Conservation (phyloP, 208 protist species). For the Leishmania lainsoni region DNA sequence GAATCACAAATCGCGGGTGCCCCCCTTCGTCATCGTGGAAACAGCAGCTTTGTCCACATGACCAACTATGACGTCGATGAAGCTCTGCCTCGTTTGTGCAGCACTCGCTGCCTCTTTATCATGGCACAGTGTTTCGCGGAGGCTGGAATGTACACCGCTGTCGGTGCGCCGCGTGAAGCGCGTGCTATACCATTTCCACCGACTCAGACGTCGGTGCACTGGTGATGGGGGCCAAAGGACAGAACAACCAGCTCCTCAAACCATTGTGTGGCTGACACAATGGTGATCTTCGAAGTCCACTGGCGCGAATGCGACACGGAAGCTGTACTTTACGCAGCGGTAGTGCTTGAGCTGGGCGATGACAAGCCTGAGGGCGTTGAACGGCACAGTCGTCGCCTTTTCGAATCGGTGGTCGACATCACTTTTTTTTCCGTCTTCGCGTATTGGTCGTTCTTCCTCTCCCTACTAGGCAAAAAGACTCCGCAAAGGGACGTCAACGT, state of each 20-base stretch:
- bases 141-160: too few relatives aligned
- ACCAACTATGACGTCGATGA: background rate
- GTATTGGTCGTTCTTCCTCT: slow-evolving; percentile 21
- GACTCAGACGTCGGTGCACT: background rate
- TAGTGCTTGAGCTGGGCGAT: background rate
- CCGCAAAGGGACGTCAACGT: slow-evolving; percentile 29
- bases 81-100: background rate
- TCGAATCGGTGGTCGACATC: background rate
- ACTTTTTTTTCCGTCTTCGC: background rate
- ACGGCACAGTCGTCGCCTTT: background rate
- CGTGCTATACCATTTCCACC: background rate
- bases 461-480: slow-evolving; percentile 25
- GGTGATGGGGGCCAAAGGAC: background rate
- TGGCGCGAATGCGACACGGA: background rate
- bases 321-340: background rate
- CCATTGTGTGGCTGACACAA: background rate
- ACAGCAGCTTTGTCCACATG: background rate
- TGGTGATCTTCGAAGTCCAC: background rate
- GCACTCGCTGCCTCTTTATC: background rate
- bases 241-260: background rate
- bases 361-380: too few relatives aligned
- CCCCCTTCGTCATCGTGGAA: background rate
- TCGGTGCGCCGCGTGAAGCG: too few relatives aligned
- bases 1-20: too few relatives aligned
- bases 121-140: too few relatives aligned